Evolutionary conservation across 306 rosid genomes (phyloP), one percentile per base, ranked within the genome.

Genomic region (Malus asiatica): DNA sequence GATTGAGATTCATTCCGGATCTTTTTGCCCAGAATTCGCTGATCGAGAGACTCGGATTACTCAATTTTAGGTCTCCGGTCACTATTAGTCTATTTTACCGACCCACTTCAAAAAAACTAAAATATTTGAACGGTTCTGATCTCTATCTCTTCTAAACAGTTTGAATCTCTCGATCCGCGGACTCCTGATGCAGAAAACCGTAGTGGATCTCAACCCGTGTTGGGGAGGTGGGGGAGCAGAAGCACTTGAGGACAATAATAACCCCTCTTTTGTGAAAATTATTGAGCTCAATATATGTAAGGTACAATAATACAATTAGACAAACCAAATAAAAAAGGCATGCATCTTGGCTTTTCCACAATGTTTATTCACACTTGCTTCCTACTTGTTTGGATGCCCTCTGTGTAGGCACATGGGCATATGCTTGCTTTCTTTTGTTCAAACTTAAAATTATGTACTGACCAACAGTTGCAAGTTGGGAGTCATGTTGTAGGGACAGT

Each of bases 331-430:
- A 20, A 18, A 1, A 4, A 16, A 64, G 16, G 22, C 2, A 40
- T 8, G 55, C 55, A 23, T 8, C 40, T 58, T 25, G 55, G 29
- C 44, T 5, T 27, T 60, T 16, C 40, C 30, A 52, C 15, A 33
- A 13, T 33, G 4, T n/a, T 35, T 55, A 53, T 40, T 71, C 63
- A 53, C 48, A 35, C 52, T n/a, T 71, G 66, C 66, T 35, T 55
- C 19, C 19, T 72, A 51, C 55, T 51, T 51, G 55, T 51, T 16
- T 51, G 55, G 55, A 51, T 51, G 55, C 55, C 5, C 20, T 5
- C 20, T 16, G 32, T 59, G 35, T 3, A 42, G 77, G 77, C 77
- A 73, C 77, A 73, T 73, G 77, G 68, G 55, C 22, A 12, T 35
- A 12, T 35, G 76, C 66, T 38, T 22, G 58, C 58, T 52, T 18